These are phyloP conservation scores for Yueomyces sinensis DNA, from an alignment of 805 yeast genomes.

Conservation along the genomic window DNA sequence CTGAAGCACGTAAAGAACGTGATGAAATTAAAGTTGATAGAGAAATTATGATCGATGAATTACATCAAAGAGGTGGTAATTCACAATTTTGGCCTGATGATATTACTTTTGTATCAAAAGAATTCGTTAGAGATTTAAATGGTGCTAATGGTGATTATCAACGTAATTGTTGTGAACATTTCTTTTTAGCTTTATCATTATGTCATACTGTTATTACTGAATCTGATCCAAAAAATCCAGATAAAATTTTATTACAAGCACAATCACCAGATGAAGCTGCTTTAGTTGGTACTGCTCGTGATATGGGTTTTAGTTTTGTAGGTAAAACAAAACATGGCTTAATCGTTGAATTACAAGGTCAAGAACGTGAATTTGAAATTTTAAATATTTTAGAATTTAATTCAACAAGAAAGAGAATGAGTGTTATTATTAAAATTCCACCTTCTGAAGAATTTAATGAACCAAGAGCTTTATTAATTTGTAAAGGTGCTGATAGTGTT, in stretches of 20 bases:
- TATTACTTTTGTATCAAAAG: conserved; percentile 55
- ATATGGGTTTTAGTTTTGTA: conserved; percentile 56
- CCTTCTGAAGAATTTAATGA: conserved; percentile 29
- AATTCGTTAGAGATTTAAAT: conserved; percentile 45
- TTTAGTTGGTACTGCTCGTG: conserved; percentile 69
- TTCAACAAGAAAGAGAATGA: conserved; percentile 80
- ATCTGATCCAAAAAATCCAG: conserved; percentile 46
- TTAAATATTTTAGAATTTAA: conserved; percentile 65
- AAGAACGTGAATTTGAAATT: conserved; percentile 55
- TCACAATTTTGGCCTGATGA: conserved; percentile 40
- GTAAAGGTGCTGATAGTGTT: conserved; percentile 81
- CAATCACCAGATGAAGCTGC: conserved; percentile 89
- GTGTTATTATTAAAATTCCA: conserved; percentile 65
- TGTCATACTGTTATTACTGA: conserved; percentile 74
- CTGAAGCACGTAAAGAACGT: conserved; percentile 40
- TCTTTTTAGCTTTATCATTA: conserved; percentile 62
- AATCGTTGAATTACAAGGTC: conserved; percentile 57
- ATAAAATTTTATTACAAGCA: conserved; percentile 47
- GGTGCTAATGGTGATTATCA: conserved; percentile 36
- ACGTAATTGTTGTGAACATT: conserved; percentile 50
- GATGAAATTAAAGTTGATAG: conserved; percentile 44
- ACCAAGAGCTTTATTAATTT: conserved; percentile 51
- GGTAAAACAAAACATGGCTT: conserved; percentile 57
- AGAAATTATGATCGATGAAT: conserved; percentile 38
- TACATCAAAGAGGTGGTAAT: conserved; percentile 28